Base-by-base conservation (phyloP, 2,329 filamentous ascomycete species). In the Fusarium sp. region DNA sequence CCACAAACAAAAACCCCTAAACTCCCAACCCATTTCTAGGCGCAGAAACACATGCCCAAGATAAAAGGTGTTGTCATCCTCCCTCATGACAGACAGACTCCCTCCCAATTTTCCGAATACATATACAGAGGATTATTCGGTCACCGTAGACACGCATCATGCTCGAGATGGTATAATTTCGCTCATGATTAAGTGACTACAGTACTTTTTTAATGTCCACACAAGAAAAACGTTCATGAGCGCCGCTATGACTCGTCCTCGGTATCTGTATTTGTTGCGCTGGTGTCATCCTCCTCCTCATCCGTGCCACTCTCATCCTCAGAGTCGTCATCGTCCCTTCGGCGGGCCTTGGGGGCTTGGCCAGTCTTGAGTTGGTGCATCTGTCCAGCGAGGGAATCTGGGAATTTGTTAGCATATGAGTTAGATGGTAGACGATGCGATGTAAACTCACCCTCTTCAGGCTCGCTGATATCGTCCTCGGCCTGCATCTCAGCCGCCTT, bases 391-490 rank as follows among this genome's bases (percentile, higher is more conserved):
- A 98, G 86, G 3, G 94, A 94, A 81, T 97, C 94, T 97, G 69
- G 61, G 74, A 63, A 7, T 5, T 8, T 20, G 64, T 80, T 72
- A 79, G 77, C 48, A 58, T 10, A 13, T 15, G 7, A 11, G 11
- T 54, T 44, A 39, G 42, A n/a, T 18, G 9, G 33, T 44, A 9
- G 6, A 17, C 8, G 5, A 40, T 43, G 24, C 2, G 20, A 14
- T 33, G 17, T 24, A 42, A 48, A 61, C 91, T 85, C 86, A 97
- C 96, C 96, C 85, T 99, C 96, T 69, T 98, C 96, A 36, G 97
- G 96, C 79, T 99, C 96, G 78, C 93, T 97, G 72, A 99, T 99
- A 62, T 99, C 96, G 75, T 97, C 96, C 72, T 98, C 94, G 48
- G 90, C 92, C 53, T 89, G 88, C 77, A 97, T 90, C 72, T 91